phyloP scores from a whole-genome alignment of 148 eudicot species.

The Beta vulgaris region DNA sequence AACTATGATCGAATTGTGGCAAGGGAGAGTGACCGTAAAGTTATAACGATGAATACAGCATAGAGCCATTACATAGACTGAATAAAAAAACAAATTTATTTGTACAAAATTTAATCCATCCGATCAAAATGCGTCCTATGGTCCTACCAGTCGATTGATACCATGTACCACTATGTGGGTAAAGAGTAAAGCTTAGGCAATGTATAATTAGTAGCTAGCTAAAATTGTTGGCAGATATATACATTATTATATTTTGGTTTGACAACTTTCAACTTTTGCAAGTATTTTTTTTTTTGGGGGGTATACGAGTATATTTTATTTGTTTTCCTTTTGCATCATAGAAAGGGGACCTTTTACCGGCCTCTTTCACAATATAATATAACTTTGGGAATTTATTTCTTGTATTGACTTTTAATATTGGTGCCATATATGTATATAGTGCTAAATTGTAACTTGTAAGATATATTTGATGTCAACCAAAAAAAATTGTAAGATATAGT shows the following conservation, averaged over 20 bases:
- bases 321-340: not conserved
- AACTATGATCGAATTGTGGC: too few relatives aligned
- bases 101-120: too few relatives aligned
- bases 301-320: not conserved
- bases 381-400: too few relatives aligned
- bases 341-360: not conserved
- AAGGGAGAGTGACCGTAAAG: too few relatives aligned
- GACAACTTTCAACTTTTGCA: not conserved
- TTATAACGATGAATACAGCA: too few relatives aligned
- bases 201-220: constrained; percentile 10
- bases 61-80: too few relatives aligned
- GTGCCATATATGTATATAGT: not conserved
- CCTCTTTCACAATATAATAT: not conserved
- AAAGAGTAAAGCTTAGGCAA: constrained; percentile 51
- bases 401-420: not conserved
- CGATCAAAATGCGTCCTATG: constrained; percentile 7
- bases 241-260: not conserved
- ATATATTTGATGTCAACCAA: too few relatives aligned
- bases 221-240: not conserved
- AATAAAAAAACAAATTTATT: too few relatives aligned
- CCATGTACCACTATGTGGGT: constrained; percentile 12
- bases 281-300: too few relatives aligned
- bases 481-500: too few relatives aligned
- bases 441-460: too few relatives aligned
- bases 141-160: constrained; percentile 1